These are phyloP conservation scores for Voacanga thouarsii DNA, from an alignment of 257 asterid species.

Conservation along the genomic window DNA sequence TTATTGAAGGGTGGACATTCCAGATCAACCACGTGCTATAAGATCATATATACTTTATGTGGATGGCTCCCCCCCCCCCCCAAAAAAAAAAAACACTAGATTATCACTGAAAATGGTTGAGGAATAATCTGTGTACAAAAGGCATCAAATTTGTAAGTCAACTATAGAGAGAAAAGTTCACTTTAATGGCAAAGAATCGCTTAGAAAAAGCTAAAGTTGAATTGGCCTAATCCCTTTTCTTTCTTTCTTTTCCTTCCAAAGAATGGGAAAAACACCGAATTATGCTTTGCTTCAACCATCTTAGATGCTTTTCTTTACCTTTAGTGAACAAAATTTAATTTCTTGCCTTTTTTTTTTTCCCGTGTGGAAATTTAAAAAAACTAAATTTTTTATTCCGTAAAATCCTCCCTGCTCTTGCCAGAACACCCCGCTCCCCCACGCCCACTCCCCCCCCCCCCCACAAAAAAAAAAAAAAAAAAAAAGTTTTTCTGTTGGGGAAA, in stretches of 20 bases:
- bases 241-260: not conserved
- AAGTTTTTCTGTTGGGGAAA: too few species aligned
- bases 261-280: not conserved
- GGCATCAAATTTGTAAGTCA: not conserved
- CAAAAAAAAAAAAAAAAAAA: too few species aligned
- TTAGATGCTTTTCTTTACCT: not conserved
- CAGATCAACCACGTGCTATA: conserved; percentile 4
- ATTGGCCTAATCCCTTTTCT: too few species aligned
- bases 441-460: too few species aligned
- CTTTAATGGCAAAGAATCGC: conserved; percentile 10
- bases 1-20: not conserved
- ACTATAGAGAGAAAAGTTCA: not conserved
- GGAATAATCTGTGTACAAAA: not conserved
- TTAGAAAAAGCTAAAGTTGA: not conserved
- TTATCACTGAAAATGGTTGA: not conserved
- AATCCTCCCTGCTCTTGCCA: not conserved
- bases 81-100: not conserved
- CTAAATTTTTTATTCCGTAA: not conserved
- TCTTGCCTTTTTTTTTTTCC: too few species aligned
- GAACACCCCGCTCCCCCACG: too few species aligned
- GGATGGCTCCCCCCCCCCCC: too few species aligned
- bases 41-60: not conserved
- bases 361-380: too few species aligned
- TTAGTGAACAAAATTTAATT: too few species aligned
- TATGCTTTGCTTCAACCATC: conserved; percentile 20